These are phyloP conservation scores for Chalaropsis thielavioides DNA, from an alignment of 2,329 filamentous ascomycete species.

Conservation along the genomic window DNA sequence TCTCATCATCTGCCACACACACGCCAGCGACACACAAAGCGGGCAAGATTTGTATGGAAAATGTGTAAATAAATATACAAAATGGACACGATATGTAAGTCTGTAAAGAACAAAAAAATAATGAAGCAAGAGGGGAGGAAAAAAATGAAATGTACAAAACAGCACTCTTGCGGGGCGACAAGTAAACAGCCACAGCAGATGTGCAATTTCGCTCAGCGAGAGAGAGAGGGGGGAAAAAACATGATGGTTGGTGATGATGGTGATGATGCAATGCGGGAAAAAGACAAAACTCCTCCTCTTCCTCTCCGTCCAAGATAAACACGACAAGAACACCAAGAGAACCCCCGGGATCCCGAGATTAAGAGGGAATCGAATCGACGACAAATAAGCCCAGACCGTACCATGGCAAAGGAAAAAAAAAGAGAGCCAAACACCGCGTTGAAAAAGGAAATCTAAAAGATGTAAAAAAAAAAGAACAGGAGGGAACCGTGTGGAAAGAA, in stretches of 20 bases:
- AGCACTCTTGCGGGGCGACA: neutral
- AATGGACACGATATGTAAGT: conserved; percentile 3
- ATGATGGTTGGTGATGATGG: conserved; percentile 5
- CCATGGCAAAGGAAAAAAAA: neutral
- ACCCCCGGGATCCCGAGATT: neutral
- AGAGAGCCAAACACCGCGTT: neutral
- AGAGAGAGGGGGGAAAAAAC: neutral
- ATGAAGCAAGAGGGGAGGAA: neutral
- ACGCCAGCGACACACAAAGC: no score
- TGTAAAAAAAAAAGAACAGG: neutral
- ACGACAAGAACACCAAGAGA: neutral
- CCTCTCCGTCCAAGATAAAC: neutral
- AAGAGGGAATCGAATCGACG: neutral
- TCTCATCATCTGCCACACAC: no score
- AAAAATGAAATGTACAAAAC: conserved; percentile 8
- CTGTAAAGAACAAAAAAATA: neutral
- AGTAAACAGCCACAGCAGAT: conserved; percentile 1
- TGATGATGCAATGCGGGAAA: conserved; percentile 4
- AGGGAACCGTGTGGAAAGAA: neutral
- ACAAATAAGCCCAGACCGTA: conserved; percentile 4
- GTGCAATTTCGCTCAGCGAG: conserved; percentile 5
- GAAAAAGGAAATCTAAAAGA: neutral
- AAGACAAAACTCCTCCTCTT: neutral
- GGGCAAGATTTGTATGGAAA: neutral
- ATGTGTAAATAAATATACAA: conserved; percentile 7